Conservation (phyloP, 495 filamentous ascomycete species). For the Penicillium goetzii region DNA sequence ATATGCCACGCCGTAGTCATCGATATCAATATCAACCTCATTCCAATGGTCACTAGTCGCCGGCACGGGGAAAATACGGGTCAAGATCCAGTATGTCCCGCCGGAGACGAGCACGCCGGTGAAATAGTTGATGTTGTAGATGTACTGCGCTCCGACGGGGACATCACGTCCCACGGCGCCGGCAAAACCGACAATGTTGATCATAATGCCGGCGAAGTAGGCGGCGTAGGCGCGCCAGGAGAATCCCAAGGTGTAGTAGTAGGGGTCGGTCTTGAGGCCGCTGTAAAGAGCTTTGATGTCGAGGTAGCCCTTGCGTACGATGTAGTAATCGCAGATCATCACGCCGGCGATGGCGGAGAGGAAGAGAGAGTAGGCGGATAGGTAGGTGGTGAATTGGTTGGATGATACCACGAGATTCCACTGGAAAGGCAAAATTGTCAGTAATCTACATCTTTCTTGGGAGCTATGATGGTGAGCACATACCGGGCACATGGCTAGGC, state of each 20-base stretch:
- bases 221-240: constrained; percentile 83
- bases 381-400: constrained; percentile 95
- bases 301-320: constrained; percentile 82
- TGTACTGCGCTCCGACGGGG: constrained; percentile 76
- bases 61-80: constrained; percentile 70
- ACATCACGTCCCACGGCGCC: constrained; percentile 77
- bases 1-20: constrained; percentile 45
- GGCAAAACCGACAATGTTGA: constrained; percentile 92
- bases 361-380: constrained; percentile 95
- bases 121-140: constrained; percentile 93
- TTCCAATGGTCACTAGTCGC: constrained; percentile 77
- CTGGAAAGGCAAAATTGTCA: constrained; percentile 20
- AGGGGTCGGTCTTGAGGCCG: constrained; percentile 64
- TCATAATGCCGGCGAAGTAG: constrained; percentile 82
- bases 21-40: constrained; percentile 71
- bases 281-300: constrained; percentile 81
- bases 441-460: not conserved
- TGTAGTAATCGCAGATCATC: constrained; percentile 88
- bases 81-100: constrained; percentile 69
- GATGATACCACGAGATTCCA: constrained; percentile 77
- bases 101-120: constrained; percentile 74
- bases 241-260: constrained; percentile 74
- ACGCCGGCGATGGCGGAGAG: constrained; percentile 90
- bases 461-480: constrained; percentile 7
- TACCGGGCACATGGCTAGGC: constrained; percentile 83